Evolutionary conservation across 73 alveolate species (phyloP).

Genomic region (Stentor coeruleus): DNA sequence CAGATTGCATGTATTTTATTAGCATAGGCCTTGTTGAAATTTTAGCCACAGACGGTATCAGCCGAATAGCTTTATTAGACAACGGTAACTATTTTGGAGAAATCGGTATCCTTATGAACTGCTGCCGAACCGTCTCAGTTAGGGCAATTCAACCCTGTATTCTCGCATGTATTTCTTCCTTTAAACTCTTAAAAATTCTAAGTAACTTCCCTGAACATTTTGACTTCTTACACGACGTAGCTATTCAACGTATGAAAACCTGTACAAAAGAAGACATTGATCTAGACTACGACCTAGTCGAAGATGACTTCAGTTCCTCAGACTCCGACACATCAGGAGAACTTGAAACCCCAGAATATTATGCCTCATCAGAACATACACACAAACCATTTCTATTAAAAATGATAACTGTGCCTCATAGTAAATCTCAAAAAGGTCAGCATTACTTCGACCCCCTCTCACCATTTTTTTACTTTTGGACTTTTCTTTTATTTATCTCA

Average conservation of each 20-base stretch:
- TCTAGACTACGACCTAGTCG: slow-evolving; percentile 2
- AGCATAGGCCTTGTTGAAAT: neutral
- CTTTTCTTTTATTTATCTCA: neutral
- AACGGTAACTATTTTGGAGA: neutral
- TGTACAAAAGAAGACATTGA: neutral
- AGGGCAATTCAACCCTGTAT: neutral
- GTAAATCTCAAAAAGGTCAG: neutral
- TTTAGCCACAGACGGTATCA: neutral
- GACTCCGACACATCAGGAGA: neutral
- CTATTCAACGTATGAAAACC: neutral
- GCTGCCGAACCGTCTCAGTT: neutral
- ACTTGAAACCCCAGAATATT: neutral
- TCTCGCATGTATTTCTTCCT: neutral
- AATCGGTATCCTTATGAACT: neutral
- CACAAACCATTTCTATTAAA: neutral
- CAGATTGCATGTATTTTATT: neutral
- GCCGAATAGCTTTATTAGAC: neutral
- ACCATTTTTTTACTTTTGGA: neutral
- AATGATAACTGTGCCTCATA: neutral
- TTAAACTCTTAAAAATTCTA: neutral
- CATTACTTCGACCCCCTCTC: neutral
- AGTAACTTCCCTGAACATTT: neutral
- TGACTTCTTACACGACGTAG: neutral
- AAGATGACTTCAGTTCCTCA: neutral
- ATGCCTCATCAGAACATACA: neutral